Percentiles rank a stretch among this genome's conserved stretches.
These are phyloP conservation scores for Coniochaeta pulveracea DNA, from an alignment of 2,329 filamentous ascomycete genomes.

Conservation along the genomic window DNA sequence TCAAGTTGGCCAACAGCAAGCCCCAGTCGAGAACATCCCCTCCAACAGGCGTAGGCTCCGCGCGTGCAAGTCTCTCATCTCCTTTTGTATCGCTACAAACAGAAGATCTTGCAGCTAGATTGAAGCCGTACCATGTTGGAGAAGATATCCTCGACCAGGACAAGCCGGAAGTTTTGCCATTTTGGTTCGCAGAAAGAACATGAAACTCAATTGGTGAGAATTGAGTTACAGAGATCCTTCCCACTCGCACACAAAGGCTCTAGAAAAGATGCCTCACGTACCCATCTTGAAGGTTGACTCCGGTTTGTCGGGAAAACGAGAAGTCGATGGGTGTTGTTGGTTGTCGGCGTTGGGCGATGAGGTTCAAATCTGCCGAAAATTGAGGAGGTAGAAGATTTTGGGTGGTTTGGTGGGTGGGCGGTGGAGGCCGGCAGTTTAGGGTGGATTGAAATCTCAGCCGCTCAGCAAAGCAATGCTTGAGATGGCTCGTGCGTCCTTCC, in stretches of 20 bases:
- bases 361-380: constrained; percentile 11
- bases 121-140: not conserved
- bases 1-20: constrained; percentile 29
- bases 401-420: no score
- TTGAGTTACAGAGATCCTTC: constrained; percentile 11
- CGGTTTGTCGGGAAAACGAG: constrained; percentile 15
- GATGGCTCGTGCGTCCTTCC: no score
- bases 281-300: constrained; percentile 43
- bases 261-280: constrained; percentile 35
- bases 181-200: constrained; percentile 2
- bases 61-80: not conserved
- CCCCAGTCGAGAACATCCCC: not conserved
- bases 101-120: no score
- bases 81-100: not conserved
- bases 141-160: not conserved
- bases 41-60: no score
- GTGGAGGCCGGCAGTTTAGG: no score
- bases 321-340: constrained; percentile 26
- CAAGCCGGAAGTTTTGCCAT: constrained; percentile 3
- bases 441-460: no score
- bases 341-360: constrained; percentile 23
- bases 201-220: no score
- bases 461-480: no score
- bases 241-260: constrained; percentile 37
- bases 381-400: constrained; percentile 2